Conservation (phyloP, 805 yeast genomes). For the Pichia cabralensis region DNA sequence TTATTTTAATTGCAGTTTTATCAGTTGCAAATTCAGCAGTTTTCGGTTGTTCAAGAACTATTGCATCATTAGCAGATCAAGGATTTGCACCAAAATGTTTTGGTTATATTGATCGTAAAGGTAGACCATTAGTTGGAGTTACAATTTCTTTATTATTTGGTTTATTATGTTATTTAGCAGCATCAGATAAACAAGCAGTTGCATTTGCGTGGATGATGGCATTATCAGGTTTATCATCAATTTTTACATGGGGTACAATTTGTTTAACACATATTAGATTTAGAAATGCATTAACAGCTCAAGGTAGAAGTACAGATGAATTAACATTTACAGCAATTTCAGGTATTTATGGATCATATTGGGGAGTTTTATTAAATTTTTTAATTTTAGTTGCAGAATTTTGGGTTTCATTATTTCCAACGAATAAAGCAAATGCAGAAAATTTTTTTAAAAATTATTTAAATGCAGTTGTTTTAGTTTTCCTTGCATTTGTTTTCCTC, state of each 20-base stretch:
- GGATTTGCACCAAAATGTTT: constrained; percentile 55
- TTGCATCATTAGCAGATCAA: constrained; percentile 59
- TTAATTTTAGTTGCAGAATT: constrained; percentile 66
- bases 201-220: constrained; percentile 72
- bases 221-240: constrained; percentile 67
- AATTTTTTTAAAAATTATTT: constrained; percentile 59
- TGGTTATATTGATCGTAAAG: constrained; percentile 64
- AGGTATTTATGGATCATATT: constrained; percentile 59
- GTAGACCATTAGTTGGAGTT: constrained; percentile 71
- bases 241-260: constrained; percentile 73
- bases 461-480: constrained; percentile 52
- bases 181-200: constrained; percentile 42
- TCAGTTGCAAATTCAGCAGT: constrained; percentile 74
- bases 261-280: constrained; percentile 61
- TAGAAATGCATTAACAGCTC: constrained; percentile 53
- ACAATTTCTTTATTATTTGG: constrained; percentile 43
- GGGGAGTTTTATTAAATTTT: constrained; percentile 48
- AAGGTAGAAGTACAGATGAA: constrained; percentile 63
- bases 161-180: constrained; percentile 52
- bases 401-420: constrained; percentile 74
- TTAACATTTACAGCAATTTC: constrained; percentile 55
- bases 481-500: constrained; percentile 29
- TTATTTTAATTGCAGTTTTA: constrained; percentile 59
- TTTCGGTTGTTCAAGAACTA: constrained; percentile 62
- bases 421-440: constrained; percentile 44